A percentile compares a stretch with the other conserved stretches of the same genome.
Evolutionary conservation across 148 eudicot species (phyloP).

Genomic region (Cornus suecica): DNA sequence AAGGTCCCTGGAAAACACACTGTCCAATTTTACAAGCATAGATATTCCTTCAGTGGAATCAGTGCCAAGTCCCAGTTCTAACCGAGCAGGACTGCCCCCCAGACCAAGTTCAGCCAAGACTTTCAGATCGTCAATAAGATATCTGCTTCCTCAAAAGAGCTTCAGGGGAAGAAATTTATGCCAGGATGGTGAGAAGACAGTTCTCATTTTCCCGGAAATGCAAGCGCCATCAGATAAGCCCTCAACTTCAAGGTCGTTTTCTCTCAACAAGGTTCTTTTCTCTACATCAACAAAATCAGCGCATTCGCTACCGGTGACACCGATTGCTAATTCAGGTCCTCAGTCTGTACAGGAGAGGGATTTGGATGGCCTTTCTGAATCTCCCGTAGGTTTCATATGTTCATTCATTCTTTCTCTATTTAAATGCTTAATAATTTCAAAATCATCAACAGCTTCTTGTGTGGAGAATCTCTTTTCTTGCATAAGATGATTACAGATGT

Average conservation of each 20-base stretch:
- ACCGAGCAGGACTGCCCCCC: conserved; percentile 41
- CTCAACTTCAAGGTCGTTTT: conserved; percentile 42
- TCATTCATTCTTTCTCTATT: background rate
- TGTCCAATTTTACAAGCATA: conserved; percentile 30
- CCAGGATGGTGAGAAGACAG: conserved; percentile 36
- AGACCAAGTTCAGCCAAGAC: conserved; percentile 36
- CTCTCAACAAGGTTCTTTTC: conserved; percentile 38
- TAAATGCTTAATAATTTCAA: background rate
- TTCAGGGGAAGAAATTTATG: conserved; percentile 24
- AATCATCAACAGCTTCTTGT: background rate
- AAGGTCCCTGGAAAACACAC: conserved; percentile 32
- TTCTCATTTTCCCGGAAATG: conserved; percentile 34
- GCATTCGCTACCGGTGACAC: conserved; percentile 46
- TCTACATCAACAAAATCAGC: conserved; percentile 30
- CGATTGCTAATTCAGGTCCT: conserved; percentile 29
- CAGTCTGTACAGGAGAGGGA: conserved; percentile 17
- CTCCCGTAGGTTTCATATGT: conserved; percentile 22
- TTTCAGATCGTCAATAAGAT: conserved; percentile 31
- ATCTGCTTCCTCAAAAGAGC: conserved; percentile 38
- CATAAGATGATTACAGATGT: background rate
- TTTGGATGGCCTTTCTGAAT: conserved; percentile 17
- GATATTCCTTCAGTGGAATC: conserved; percentile 18
- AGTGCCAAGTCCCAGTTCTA: conserved; percentile 34
- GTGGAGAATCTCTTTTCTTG: background rate
- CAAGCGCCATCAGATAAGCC: conserved; percentile 34